Percentiles rank a stretch among this genome's conserved stretches.
Conservation (phyloP, 805 yeast species). For the Pichia kluyveri region DNA sequence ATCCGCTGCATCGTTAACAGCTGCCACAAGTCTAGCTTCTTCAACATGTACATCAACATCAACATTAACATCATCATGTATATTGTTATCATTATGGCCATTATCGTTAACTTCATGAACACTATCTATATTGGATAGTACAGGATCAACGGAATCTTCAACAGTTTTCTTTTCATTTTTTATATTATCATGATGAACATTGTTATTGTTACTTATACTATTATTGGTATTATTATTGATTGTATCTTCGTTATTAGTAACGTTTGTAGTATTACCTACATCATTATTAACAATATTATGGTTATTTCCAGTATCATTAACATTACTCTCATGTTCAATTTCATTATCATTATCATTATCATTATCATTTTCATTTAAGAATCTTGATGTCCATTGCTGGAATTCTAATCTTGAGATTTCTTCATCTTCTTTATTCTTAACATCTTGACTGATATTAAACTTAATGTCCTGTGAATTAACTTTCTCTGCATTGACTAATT, state of each 20-base stretch:
- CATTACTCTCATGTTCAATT: neutral
- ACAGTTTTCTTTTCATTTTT: too few relatives aligned
- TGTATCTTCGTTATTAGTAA: too few relatives aligned
- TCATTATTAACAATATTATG: too few relatives aligned
- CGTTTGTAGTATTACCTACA: too few relatives aligned
- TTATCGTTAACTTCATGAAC: neutral
- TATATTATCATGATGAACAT: too few relatives aligned
- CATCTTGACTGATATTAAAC: neutral
- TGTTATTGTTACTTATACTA: too few relatives aligned
- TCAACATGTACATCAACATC: neutral
- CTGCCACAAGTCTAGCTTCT: conserved; percentile 13
- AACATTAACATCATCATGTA: neutral
- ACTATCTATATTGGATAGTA: neutral
- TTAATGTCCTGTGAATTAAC: neutral
- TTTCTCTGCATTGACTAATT: neutral
- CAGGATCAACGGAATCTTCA: too few relatives aligned
- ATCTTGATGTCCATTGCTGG: conserved; percentile 45
- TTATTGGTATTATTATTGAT: too few relatives aligned
- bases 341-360: conserved; percentile 8
- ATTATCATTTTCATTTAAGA: conserved; percentile 32
- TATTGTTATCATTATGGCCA: conserved; percentile 1
- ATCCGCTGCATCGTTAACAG: conserved; percentile 14
- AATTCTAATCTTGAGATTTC: conserved; percentile 38
- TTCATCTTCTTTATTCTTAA: conserved; percentile 29
- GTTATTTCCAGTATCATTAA: too few relatives aligned